Base-by-base conservation (phyloP, 2,329 filamentous ascomycete species). In the Zalaria sp. region DNA sequence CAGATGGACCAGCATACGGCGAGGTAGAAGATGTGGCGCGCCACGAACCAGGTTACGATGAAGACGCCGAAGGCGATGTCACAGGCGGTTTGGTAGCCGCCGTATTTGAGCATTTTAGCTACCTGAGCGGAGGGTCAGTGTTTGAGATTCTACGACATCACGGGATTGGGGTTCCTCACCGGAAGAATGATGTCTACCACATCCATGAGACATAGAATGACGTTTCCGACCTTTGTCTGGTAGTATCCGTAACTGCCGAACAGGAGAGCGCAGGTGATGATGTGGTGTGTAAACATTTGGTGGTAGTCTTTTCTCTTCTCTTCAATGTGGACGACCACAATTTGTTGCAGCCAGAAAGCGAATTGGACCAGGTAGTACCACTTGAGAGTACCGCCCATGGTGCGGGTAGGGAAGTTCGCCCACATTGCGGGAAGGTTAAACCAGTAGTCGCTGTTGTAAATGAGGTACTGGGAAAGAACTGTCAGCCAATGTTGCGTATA, bases 241-340 rank as follows among this genome's bases (percentile, higher is more conserved):
- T 89, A 80, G 59, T 93, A 94, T 50, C 79, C 75, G 60, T 96
- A 96, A 49, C 83, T 89, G 28, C 79, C 73, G 43, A 79, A 78
- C 49, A 98, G 79, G 36, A 98, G 76, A 4, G 71, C 68, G 54
- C 80, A 84, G 18, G 91, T 98, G 58, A 96, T 79, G 57, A 95
- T 75, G 65, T 98, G 91, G 61, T 96, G 91, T 11, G 78, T 81
- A 51, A 96, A 78, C 91, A 96, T 96, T 63, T 96, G 89, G 67
- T 78, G 83, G 63, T 95, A 82, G 54, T 98, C 91, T 66, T 96
- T 96, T 55, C 91, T 77, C 50, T 83, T 78, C 64, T 93, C 84
- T 63, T 98, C 91, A 46, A 96, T 87, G 63, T 95, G 82, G 59
- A 96, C 85, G 44, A 95, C 85, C 28, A 95, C 69, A 49, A 96